Conservation (phyloP, 2,329 filamentous ascomycete genomes). For the Venturia aucupariae region DNA sequence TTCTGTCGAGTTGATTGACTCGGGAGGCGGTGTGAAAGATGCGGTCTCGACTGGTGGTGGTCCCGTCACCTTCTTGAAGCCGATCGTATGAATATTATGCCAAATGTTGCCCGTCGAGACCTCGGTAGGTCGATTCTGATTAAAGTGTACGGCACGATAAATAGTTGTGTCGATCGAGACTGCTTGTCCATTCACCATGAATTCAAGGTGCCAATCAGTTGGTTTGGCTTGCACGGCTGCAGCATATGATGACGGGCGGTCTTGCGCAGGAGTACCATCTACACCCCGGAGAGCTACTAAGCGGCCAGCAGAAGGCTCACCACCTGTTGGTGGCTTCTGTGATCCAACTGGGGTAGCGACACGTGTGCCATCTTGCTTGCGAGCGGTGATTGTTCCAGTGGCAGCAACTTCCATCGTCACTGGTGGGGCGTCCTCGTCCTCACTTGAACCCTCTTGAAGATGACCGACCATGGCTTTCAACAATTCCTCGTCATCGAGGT, state of each 20-base stretch:
- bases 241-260: constrained; percentile 68
- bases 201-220: constrained; percentile 96
- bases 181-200: constrained; percentile 73
- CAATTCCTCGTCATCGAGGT: constrained; percentile 43
- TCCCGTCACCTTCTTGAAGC: constrained; percentile 77
- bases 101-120: constrained; percentile 69
- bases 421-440: constrained; percentile 69
- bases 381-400: constrained; percentile 79
- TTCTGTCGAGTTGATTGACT: constrained; percentile 41
- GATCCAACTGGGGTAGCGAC: constrained; percentile 63
- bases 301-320: constrained; percentile 22
- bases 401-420: constrained; percentile 86
- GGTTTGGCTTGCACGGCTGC: constrained; percentile 71
- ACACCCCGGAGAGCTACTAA: neutral
- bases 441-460: constrained; percentile 72
- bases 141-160: constrained; percentile 83
- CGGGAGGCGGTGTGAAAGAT: constrained; percentile 46
- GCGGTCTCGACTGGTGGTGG: constrained; percentile 67
- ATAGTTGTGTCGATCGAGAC: constrained; percentile 91
- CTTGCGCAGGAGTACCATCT: constrained; percentile 19
- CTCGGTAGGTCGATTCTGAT: constrained; percentile 53
- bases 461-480: constrained; percentile 87
- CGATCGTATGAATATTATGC: constrained; percentile 84
- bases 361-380: constrained; percentile 82
- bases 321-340: constrained; percentile 38